Evolutionary conservation across 345 rosid genomes (phyloP), one percentile per base, ranked within the genome.

Genomic region (Salix koriyanagi): DNA sequence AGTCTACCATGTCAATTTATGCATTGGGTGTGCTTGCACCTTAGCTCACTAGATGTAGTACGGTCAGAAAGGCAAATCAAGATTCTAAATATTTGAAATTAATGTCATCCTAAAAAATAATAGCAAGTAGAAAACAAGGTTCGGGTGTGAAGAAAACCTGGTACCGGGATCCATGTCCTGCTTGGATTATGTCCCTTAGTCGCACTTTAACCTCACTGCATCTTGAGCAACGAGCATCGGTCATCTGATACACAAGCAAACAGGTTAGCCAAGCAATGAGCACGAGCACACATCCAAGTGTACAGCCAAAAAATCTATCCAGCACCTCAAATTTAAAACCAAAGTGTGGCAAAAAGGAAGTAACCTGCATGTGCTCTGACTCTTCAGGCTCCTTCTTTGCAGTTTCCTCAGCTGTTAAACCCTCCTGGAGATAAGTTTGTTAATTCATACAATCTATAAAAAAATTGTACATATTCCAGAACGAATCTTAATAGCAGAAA

Each of bases 151-250:
- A 48, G 66, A 61, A n/a, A 66, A 96, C 99, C 98, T 96, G 94
- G 79, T 96, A 96, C 73, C 98, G 94, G 82, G 89, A 97, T 61
- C 95, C 96, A 75, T 88, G 97, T 69, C 99, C 98, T 67, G 98
- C 97, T 84, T 94, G 98, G 84, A 96, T 96, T 70, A 96, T 92
- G 83, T 96, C 99, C 82, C 91, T 85, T 74, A 92, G 76, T 21
- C 97, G 96, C 1, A 94, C 99, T 80, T 89, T 87, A 21, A 76
- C 67, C 81, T 90, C 89, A 25, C 75, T 84, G 90, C 99, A 96
- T 80, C 98, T 89, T 50, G 89, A 80, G 82, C 99, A 96, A 34
- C 83, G 86, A 80, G 93, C 97, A 89, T 91, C 90, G 15, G 93
- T 92, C 92, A 88, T 88, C 92, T 90, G 87, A 77, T 68, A 39